phyloP scores from a whole-genome alignment of 768 basidiomycete species.

The Amanita exitialis region DNA sequence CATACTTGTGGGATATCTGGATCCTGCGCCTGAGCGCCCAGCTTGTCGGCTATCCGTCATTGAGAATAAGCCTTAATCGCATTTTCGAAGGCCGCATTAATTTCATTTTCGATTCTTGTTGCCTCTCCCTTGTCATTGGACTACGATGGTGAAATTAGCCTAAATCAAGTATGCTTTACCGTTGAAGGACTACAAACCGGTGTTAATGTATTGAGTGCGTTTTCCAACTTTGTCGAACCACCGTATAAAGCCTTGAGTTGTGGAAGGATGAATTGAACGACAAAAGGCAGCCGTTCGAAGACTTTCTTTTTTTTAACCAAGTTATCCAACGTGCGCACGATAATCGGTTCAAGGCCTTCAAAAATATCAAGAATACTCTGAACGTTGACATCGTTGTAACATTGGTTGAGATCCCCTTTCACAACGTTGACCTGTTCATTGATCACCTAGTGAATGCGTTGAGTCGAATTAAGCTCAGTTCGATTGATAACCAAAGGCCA shows the following conservation, averaged over 20 bases:
- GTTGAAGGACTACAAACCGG: neutral
- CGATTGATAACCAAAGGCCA: too few relatives aligned
- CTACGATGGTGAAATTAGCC: neutral
- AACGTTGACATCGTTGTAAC: neutral
- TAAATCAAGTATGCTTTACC: neutral
- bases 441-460: neutral
- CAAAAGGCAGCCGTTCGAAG: neutral
- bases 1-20: too few relatives aligned
- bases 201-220: neutral
- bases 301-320: neutral
- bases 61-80: neutral
- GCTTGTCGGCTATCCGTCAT: neutral
- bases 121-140: neutral
- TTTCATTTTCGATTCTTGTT: neutral
- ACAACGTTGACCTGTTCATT: neutral
- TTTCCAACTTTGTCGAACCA: neutral
- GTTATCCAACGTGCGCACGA: neutral
- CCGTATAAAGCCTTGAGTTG: neutral
- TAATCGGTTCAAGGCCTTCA: neutral
- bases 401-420: neutral
- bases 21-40: too few relatives aligned
- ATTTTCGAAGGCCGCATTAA: neutral
- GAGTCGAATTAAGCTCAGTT: too few relatives aligned
- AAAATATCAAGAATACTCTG: neutral
- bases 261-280: neutral